Conservation (phyloP, 2,329 filamentous ascomycete species). For the Didymella exigua region DNA sequence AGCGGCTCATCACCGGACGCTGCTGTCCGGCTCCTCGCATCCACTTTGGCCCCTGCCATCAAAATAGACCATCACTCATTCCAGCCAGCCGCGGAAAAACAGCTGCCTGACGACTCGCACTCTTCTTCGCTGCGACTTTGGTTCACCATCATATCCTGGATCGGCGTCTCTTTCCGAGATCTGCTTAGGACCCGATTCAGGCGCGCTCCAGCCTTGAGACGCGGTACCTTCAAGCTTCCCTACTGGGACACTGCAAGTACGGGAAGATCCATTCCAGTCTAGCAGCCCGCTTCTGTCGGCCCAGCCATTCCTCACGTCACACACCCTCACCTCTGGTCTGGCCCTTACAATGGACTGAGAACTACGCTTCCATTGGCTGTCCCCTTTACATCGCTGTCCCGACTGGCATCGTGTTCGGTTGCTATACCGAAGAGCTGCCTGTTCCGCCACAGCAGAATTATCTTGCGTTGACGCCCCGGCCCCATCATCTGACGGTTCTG, state of each 20-base stretch:
- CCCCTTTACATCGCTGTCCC: conserved; percentile 22
- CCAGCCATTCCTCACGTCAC: conserved; percentile 14
- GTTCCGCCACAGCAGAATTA: conserved; percentile 36
- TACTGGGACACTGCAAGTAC: conserved; percentile 32
- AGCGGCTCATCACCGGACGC: conserved; percentile 25
- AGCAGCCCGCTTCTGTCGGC: conserved; percentile 18
- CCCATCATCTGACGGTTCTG: conserved; percentile 24
- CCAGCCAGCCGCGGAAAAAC: conserved; percentile 26
- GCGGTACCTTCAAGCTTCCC: conserved; percentile 27
- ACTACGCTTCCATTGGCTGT: conserved; percentile 33
- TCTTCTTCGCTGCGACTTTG: conserved; percentile 9
- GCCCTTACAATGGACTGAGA: conserved; percentile 34
- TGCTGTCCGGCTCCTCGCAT: conserved; percentile 20
- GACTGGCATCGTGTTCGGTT: conserved; percentile 39
- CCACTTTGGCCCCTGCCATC: conserved; percentile 27
- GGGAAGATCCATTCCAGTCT: conserved; percentile 34
- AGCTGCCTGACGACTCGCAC: conserved; percentile 25
- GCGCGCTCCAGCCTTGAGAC: conserved; percentile 29
- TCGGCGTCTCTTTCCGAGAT: conserved; percentile 11
- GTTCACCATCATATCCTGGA: conserved; percentile 13
- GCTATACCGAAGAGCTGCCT: conserved; percentile 39
- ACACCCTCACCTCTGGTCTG: conserved; percentile 24
- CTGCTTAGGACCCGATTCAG: conserved; percentile 31
- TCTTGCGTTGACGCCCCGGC: conserved; percentile 15
- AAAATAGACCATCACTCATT: conserved; percentile 25